Evolutionary conservation across 805 yeast genomes (phyloP).

Genomic region (Saccharomycopsis capsularis): DNA sequence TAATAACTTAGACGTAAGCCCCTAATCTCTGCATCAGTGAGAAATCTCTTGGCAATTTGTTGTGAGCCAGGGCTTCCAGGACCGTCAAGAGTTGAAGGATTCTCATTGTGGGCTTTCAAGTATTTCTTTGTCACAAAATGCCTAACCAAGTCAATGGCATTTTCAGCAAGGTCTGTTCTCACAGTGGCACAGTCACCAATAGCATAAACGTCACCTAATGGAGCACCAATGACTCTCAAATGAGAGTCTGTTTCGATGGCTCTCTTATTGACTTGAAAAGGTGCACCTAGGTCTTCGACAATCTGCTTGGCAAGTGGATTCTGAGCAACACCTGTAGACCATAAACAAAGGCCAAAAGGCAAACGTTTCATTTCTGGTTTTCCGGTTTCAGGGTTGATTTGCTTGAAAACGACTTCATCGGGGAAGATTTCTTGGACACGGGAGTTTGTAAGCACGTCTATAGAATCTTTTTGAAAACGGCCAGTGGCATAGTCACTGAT

Average conservation of each 20-base stretch:
- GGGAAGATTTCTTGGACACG: constrained; percentile 53
- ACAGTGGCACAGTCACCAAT: constrained; percentile 69
- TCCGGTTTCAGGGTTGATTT: constrained; percentile 38
- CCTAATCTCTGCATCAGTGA: constrained; percentile 46
- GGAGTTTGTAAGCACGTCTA: constrained; percentile 57
- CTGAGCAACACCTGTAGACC: constrained; percentile 74
- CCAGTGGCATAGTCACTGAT: constrained; percentile 59
- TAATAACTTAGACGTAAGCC: constrained; percentile 39
- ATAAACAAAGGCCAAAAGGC: constrained; percentile 62
- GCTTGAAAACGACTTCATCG: constrained; percentile 52
- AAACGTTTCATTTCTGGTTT: constrained; percentile 37
- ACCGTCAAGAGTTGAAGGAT: constrained; percentile 12
- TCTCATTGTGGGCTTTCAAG: constrained; percentile 30
- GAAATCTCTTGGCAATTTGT: constrained; percentile 23
- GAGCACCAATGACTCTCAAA: constrained; percentile 61
- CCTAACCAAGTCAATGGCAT: constrained; percentile 45
- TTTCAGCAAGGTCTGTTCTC: constrained; percentile 51
- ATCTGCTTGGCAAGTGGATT: constrained; percentile 54
- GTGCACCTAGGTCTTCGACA: constrained; percentile 38
- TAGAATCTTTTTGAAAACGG: constrained; percentile 54
- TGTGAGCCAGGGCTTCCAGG: constrained; percentile 21
- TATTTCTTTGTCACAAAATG: constrained; percentile 37
- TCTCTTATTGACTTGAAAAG: constrained; percentile 50
- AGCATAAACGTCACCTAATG: constrained; percentile 60
- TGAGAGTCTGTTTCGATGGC: constrained; percentile 78